Conservation (phyloP, 2,329 filamentous ascomycete genomes). For the Diaporthe velutina region DNA sequence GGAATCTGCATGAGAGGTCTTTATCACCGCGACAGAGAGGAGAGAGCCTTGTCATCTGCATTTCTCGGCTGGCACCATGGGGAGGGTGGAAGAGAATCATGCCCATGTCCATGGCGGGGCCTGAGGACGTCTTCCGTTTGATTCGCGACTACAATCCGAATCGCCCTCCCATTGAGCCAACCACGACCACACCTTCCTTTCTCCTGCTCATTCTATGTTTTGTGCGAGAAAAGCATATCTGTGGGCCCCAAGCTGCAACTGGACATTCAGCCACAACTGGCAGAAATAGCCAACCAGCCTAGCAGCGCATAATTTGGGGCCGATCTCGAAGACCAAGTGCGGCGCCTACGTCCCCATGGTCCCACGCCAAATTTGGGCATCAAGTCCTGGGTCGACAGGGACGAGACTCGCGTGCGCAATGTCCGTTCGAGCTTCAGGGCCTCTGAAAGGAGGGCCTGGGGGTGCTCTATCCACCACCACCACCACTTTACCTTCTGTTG, state of each 20-base stretch:
- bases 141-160: background rate
- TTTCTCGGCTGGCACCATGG: slow-evolving; percentile 29
- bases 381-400: background rate
- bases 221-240: background rate
- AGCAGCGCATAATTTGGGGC: background rate
- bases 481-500: slow-evolving; percentile 32
- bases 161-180: background rate
- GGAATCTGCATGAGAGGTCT: slow-evolving; percentile 43
- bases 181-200: slow-evolving; percentile 14
- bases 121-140: background rate
- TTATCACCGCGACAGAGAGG: slow-evolving; percentile 40
- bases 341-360: background rate
- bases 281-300: background rate
- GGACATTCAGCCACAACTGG: background rate
- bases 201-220: slow-evolving; percentile 2
- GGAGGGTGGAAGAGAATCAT: background rate
- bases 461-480: slow-evolving; percentile 42
- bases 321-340: background rate
- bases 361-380: background rate
- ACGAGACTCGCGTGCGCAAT: background rate
- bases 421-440: background rate
- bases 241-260: background rate
- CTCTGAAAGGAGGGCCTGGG: background rate
- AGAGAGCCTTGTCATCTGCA: slow-evolving; percentile 33
- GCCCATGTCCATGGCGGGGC: background rate